These are phyloP conservation scores for Uronychia setigera DNA, from an alignment of 73 alveolate species.

Conservation along the genomic window DNA sequence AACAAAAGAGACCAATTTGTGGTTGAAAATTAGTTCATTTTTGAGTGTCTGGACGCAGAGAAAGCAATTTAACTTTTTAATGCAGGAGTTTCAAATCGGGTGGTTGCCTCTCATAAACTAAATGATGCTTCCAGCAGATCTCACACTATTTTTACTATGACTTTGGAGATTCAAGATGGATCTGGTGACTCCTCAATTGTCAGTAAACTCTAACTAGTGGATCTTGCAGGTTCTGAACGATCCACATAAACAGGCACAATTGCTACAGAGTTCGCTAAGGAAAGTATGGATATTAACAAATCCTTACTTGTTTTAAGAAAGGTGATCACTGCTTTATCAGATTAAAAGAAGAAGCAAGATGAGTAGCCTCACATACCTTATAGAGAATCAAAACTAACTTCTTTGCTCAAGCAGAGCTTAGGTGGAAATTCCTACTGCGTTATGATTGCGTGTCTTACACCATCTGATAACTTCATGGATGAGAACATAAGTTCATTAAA, in stretches of 20 bases:
- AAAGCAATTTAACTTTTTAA: constrained; percentile 67
- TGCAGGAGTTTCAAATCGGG: constrained; percentile 67
- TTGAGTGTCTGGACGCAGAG: constrained; percentile 64
- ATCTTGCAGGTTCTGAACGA: constrained; percentile 95
- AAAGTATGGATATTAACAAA: constrained; percentile 90
- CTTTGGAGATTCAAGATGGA: constrained; percentile 72
- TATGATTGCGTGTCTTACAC: constrained; percentile 82
- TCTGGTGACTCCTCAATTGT: constrained; percentile 66
- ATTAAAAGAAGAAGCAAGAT: constrained; percentile 56
- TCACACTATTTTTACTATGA: constrained; percentile 81
- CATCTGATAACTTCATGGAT: constrained; percentile 66
- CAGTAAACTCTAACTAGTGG: constrained; percentile 85
- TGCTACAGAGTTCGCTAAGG: constrained; percentile 79
- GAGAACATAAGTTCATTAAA: constrained; percentile 77
- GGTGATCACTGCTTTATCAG: constrained; percentile 83
- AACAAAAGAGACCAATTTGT: constrained; percentile 64
- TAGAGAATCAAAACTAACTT: constrained; percentile 79
- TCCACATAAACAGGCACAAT: constrained; percentile 80
- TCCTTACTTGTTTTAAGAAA: constrained; percentile 85
- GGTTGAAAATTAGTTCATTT: constrained; percentile 73
- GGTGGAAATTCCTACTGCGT: constrained; percentile 81
- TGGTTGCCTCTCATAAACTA: constrained; percentile 75
- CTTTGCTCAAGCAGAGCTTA: constrained; percentile 70
- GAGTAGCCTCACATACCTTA: constrained; percentile 74
- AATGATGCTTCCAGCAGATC: constrained; percentile 76